Evolutionary conservation across 208 protist species (phyloP), one percentile per base, ranked within the genome.

Genomic region (Trichomonas vaginalis): DNA sequence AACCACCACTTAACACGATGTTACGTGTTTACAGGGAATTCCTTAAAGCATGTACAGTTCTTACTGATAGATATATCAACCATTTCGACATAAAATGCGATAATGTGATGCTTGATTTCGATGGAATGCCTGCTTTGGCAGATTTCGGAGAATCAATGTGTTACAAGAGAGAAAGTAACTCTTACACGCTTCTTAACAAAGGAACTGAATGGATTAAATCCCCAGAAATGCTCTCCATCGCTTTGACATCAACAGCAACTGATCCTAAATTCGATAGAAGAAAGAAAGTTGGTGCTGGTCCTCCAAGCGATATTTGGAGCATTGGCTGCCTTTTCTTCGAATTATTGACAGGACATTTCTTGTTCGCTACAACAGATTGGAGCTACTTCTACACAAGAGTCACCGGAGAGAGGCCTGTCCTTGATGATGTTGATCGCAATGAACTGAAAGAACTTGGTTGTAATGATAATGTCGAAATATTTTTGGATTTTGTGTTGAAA

Each of bases 321-420:
- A 51, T 96, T 62, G 96, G 95, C 0, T 96, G 96, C 39, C 79
- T 96, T 23, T 87, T 96, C 6, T 96, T 48, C 14, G 96, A 96
- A 79, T 49, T 96, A 12, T 32, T 96, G 8, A 96, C 96, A 9
- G 96, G 96, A 27, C 83, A 96, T 14, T 86, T 96, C n/a, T 61
- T 96, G 27, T 96, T 96, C 39, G 45, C 45, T 35, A 45, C 42
- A 39, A 48, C 86, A 39, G 45, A 92, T 39, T 92, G 86, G 86
- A 92, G 86, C 37, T 45, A 92, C 27, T 92, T 92, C n/a, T 92
- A 48, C n/a, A 48, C 14, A 51, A 92, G 86, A 92, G 35, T 92
- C 15, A 92, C 86, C 0, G 86, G 45, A 56, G 45, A 92, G 27
- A 39, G 27, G 39, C 46, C 46, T 12, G 27, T 92, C 10, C 17